Conservation (phyloP, 192 early-diverging fungal genomes). For the Coemansia sp. region DNA sequence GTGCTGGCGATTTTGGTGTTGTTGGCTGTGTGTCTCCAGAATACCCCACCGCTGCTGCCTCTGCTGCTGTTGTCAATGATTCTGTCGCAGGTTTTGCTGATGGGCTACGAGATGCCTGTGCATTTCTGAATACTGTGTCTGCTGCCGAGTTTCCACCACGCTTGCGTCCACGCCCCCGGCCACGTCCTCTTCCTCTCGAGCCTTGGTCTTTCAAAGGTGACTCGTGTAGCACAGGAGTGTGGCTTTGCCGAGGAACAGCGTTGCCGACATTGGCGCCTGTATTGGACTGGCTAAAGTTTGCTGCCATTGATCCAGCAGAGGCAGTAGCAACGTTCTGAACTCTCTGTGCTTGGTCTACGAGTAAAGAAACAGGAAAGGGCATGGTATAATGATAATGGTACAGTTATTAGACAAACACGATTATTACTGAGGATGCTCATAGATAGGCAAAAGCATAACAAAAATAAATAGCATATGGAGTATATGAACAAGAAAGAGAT, state of each 20-base stretch:
- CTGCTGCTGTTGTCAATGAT: not conserved
- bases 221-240: not conserved
- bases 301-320: not conserved
- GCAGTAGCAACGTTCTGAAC: conserved; percentile 11
- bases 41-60: not conserved
- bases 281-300: conserved; percentile 9
- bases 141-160: conserved; percentile 6
- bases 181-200: conserved; percentile 21
- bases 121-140: not conserved
- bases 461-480: not conserved
- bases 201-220: not conserved
- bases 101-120: not conserved
- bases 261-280: conserved; percentile 1
- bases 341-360: conserved; percentile 24
- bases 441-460: not conserved
- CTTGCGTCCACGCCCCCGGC: conserved; percentile 15
- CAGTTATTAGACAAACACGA: not conserved
- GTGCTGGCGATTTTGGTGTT: not conserved
- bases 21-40: conserved; percentile 1
- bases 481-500: not conserved
- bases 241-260: not conserved
- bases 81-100: not conserved
- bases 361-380: conserved; percentile 33
- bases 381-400: conserved; percentile 11
- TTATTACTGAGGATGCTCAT: not conserved